These are phyloP conservation scores for Amylostereum areolatum DNA, from an alignment of 1,284 basidiomycete genomes.

Conservation along the genomic window DNA sequence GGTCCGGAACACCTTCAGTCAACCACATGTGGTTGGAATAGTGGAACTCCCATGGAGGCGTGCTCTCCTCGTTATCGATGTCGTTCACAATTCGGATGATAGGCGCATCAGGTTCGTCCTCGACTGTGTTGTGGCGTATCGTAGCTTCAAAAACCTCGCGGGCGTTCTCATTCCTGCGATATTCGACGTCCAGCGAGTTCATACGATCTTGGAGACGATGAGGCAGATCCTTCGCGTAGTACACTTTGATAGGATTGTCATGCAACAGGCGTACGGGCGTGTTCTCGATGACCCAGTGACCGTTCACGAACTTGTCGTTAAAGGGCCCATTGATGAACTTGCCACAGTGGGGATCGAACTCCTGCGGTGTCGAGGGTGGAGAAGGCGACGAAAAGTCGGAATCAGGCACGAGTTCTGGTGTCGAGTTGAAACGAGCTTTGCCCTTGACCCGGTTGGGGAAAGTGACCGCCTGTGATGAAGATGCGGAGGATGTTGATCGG, in stretches of 20 bases:
- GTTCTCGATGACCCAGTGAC: slow-evolving; percentile 6
- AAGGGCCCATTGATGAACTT: slow-evolving; percentile 1
- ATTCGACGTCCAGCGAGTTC: slow-evolving; percentile 17
- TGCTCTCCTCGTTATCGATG: slow-evolving; percentile 51
- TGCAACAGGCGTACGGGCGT: slow-evolving; percentile 11
- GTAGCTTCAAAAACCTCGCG: slow-evolving; percentile 24
- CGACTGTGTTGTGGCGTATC: slow-evolving; percentile 24
- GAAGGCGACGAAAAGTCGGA: not conserved
- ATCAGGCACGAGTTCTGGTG: not conserved
- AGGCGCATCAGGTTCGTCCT: slow-evolving; percentile 63
- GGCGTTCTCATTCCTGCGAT: slow-evolving; percentile 20
- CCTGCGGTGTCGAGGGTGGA: not conserved
- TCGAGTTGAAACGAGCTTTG: not conserved
- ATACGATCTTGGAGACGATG: slow-evolving; percentile 25
- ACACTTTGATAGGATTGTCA: slow-evolving; percentile 11
- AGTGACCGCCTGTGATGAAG: not conserved
- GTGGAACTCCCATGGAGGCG: slow-evolving; percentile 71
- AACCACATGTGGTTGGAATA: slow-evolving; percentile 69
- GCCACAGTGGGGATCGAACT: not conserved
- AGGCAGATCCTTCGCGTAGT: slow-evolving; percentile 23
- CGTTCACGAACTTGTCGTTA: slow-evolving; percentile 1
- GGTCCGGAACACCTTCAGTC: slow-evolving; percentile 57
- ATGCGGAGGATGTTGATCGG: not conserved
- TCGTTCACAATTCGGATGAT: slow-evolving; percentile 59
- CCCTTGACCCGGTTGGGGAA: no score